Base-by-base conservation (phyloP, 306 rosid genomes). In the Cucurbita maxima region DNA sequence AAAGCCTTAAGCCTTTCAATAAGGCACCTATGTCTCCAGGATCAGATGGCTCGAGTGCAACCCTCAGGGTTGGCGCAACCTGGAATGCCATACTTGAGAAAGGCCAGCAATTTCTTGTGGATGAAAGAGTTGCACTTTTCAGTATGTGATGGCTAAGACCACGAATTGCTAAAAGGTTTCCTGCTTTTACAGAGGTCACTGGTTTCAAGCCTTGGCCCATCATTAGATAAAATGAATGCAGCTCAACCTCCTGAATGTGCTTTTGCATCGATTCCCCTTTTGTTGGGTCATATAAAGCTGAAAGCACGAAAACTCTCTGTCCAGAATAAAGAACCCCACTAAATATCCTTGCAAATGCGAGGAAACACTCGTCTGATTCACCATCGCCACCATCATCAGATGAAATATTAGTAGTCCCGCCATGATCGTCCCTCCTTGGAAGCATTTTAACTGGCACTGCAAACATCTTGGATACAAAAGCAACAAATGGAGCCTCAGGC, bases 61-160 rank as follows among this genome's bases (percentile, higher is more conserved):
- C 98, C 76, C 96, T 90, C 61, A 90, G 82, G 10, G 96, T 90
- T 1, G 96, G 96, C 30, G 96, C 22, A 71, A 92, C 91, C 76
- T 90, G 98, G 74, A 90, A 90, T 22, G 78, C 89, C 96, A 92
- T 87, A 76, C 96, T 86, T 1, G 98, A 88, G 84, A 92, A 90
- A 40, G 98, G 98, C 98, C 96, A 92, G 74, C 89, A 90, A 79
- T 86, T 90, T 82, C 79, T 83, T 10, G 88, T 87, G 4, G 96
- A 86, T 51, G 96, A 90, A 78, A 92, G 93, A 34, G 98, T 92
- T 60, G 98, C 98, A 75, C 91, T 87, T 76, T 92, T 92, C 74
- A 92, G 82, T 73, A 92, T 92, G 70, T 92, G 87, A 64, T 90
- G 98, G 53, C 92, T 81, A 53, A 92, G 98, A n/a, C 98, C 98